Evolutionary conservation across 2,329 filamentous ascomycete genomes (phyloP).

Genomic region (Apiospora kogelbergensis): DNA sequence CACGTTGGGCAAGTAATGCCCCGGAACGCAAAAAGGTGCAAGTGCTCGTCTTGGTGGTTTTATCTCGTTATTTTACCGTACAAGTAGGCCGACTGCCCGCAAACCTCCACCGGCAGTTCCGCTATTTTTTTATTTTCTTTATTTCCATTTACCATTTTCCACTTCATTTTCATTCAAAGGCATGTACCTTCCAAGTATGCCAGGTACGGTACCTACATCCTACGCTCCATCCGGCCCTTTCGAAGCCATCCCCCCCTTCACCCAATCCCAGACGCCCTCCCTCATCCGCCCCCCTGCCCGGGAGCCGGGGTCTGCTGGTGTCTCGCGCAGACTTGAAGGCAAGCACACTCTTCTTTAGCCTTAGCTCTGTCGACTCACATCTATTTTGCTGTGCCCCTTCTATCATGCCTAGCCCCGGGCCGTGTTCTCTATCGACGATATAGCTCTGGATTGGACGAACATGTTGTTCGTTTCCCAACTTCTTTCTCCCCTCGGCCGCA

Average conservation of each 20-base stretch:
- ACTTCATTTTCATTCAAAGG: neutral
- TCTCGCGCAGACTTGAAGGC: neutral
- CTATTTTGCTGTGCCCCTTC: neutral
- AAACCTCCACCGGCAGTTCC: neutral
- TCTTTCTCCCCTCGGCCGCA: neutral
- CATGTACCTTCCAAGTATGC: neutral
- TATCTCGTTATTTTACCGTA: neutral
- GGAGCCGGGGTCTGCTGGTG: neutral
- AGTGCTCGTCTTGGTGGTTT: neutral
- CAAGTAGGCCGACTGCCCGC: neutral
- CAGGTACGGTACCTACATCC: neutral
- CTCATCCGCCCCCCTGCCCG: neutral
- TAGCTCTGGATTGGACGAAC: constrained; percentile 3
- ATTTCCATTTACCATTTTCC: neutral
- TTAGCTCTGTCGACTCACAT: neutral
- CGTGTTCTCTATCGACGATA: neutral
- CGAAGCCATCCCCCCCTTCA: neutral
- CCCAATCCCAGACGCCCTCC: neutral
- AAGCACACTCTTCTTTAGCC: neutral
- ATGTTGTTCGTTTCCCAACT: neutral
- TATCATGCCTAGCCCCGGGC: neutral
- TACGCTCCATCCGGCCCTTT: constrained; percentile 1
- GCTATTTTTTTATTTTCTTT: neutral
- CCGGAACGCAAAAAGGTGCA: neutral
- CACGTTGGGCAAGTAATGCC: neutral